Evolutionary conservation across 441 rosid species (phyloP).

Genomic region (Populus tomentosa): DNA sequence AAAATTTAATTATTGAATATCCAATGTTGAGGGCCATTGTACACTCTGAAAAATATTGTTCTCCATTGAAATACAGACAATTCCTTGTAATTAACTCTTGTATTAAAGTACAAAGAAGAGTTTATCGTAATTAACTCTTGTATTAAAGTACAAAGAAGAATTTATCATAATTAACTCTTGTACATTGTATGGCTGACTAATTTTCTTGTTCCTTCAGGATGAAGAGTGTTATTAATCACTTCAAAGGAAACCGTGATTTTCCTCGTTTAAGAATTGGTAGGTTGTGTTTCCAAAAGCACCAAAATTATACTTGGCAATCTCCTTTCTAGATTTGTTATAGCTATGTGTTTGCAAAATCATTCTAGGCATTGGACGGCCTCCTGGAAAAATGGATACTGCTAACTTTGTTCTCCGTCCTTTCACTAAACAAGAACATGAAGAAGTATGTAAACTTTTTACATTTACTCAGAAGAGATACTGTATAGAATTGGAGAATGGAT

Average conservation of each 20-base stretch:
- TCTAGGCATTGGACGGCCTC: slow-evolving; percentile 94
- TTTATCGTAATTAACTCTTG: too few relatives aligned
- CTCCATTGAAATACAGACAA: not conserved
- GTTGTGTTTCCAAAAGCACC: slow-evolving; percentile 11
- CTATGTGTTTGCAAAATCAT: slow-evolving; percentile 10
- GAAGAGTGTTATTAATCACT: slow-evolving; percentile 78
- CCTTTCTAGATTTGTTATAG: not conserved
- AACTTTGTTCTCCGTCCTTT: slow-evolving; percentile 74
- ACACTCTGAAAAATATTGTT: not conserved
- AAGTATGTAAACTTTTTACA: slow-evolving; percentile 36
- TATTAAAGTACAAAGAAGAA: too few relatives aligned
- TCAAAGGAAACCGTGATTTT: slow-evolving; percentile 86
- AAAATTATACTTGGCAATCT: not conserved
- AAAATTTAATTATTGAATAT: too few relatives aligned
- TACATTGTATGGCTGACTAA: not conserved
- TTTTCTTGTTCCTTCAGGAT: slow-evolving; percentile 44
- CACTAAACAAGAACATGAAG: slow-evolving; percentile 64
- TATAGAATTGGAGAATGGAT: not conserved
- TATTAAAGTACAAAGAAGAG: not conserved
- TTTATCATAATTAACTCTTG: not conserved
- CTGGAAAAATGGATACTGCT: slow-evolving; percentile 79
- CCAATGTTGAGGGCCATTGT: not conserved
- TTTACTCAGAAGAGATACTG: not conserved
- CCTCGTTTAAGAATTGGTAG: slow-evolving; percentile 93
- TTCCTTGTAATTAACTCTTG: not conserved